These are phyloP conservation scores for Colletotrichum gigasporum DNA, from an alignment of 2,329 filamentous ascomycete species.

Conservation along the genomic window DNA sequence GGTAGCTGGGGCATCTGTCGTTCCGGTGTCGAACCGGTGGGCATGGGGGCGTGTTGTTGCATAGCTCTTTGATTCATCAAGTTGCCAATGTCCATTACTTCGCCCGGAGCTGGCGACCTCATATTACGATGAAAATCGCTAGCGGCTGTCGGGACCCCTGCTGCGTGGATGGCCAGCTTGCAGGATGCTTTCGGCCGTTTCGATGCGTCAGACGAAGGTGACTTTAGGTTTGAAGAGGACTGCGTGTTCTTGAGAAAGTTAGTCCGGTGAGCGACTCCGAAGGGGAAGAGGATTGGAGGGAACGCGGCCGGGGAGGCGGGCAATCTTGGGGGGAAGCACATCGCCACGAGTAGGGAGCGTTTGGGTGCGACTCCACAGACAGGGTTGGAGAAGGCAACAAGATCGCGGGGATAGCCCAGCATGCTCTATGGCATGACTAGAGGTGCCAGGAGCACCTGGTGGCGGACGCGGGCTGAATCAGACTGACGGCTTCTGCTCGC, in stretches of 20 bases:
- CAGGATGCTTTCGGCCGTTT: conserved; percentile 13
- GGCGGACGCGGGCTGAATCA: conserved; percentile 25
- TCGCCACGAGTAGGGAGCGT: conserved; percentile 28
- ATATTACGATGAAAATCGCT: conserved; percentile 40
- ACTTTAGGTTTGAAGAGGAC: conserved; percentile 25
- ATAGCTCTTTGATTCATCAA: conserved; percentile 60
- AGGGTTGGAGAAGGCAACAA: conserved; percentile 6
- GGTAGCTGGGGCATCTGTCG: conserved; percentile 36
- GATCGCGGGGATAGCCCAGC: conserved; percentile 20
- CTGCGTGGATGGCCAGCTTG: conserved; percentile 29
- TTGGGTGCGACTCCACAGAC: conserved; percentile 13
- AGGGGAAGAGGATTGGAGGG: conserved; percentile 7
- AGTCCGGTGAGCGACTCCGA: conserved; percentile 4
- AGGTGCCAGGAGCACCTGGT: conserved; percentile 27
- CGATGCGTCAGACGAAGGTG: conserved; percentile 29
- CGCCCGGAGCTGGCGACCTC: conserved; percentile 54
- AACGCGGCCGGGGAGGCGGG: not conserved
- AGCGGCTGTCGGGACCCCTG: conserved; percentile 17
- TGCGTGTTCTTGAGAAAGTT: conserved; percentile 20
- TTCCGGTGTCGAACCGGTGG: conserved; percentile 37
- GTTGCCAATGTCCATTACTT: conserved; percentile 63
- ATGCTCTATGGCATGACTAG: conserved; percentile 24
- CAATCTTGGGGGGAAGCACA: conserved; percentile 1
- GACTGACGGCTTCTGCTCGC: conserved; percentile 15
- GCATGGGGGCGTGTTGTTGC: conserved; percentile 37